Conservation (phyloP, 208 protist species). For the Wallacemonas sp. region DNA sequence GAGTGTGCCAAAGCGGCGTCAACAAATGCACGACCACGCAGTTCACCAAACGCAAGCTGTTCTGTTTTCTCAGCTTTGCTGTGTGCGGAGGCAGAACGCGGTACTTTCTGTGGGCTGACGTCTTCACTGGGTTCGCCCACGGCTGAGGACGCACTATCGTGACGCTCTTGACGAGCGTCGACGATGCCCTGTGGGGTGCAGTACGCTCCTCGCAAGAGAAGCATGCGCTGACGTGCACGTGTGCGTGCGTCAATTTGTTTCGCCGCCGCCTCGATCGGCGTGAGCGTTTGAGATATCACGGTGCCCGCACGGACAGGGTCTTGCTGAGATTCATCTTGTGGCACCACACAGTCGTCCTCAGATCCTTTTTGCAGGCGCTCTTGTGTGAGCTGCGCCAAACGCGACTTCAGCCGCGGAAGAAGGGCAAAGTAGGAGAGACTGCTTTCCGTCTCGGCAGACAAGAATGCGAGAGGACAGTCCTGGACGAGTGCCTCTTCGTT, state of each 20-base stretch:
- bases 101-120: not conserved
- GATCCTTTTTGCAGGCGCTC: not conserved
- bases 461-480: conserved; percentile 47
- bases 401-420: conserved; percentile 16
- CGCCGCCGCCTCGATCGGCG: not conserved
- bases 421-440: conserved; percentile 27
- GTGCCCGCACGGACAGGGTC: not conserved
- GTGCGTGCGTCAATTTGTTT: not conserved
- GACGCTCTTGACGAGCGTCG: not conserved
- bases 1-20: too few relatives aligned
- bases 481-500: conserved; percentile 32
- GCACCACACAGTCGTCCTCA: not conserved
- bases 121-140: too few relatives aligned
- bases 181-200: conserved; percentile 7
- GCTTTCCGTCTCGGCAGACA: conserved; percentile 29
- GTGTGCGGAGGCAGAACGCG: too few relatives aligned
- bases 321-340: not conserved
- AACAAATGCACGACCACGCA: too few relatives aligned
- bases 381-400: not conserved
- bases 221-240: conserved; percentile 2
- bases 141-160: too few relatives aligned
- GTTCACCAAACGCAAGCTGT: too few relatives aligned
- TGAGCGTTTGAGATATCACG: not conserved
- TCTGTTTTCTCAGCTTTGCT: too few relatives aligned
- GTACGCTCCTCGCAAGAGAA: conserved; percentile 8